Evolutionary conservation across 257 asterid species (phyloP), one percentile per base, ranked within the genome.

Genomic region (Voacanga thouarsii): DNA sequence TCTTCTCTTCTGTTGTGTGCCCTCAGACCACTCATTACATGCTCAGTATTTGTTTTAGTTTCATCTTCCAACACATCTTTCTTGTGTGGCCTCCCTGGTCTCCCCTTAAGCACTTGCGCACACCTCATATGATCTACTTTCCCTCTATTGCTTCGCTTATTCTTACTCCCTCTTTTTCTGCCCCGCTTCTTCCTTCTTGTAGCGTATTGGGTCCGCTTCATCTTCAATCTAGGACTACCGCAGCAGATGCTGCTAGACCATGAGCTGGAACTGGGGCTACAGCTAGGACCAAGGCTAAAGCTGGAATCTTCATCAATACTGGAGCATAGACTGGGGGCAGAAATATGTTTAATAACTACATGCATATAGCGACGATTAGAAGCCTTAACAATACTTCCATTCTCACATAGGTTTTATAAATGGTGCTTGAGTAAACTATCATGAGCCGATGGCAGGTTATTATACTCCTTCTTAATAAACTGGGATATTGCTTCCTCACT

Each of bases 381-480:
- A 73, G 84, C 82, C 68, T 56, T 77, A 47, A 82, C 70, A 59
- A 90, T 53, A 30, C 79, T 85, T 41, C 92, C 87, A 24, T 80
- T 75, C 80, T 83, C 69, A 60, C 88, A 75, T 47, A 87, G 90
- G 60, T 44, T 77, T 68, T 56, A 77, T 24, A 92, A 84, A 80
- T 92, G 93, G 77, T 83, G 88, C 61, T 84, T 83, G 73, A 92
- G 79, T 4, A 91, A 78, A 12, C 73, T 55, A 21, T 80, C 55
- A 82, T 92, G 95, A 0, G 88, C 93, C 89, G 79, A 78, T 18
- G 97, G 95, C 84, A 92, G 79, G 72, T 83, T 81, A 7, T 74
- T 43, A 51, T 90, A 84, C 53, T 72, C 84, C n/a, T 78, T 81
- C 61, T 71, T 72, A 10, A 91, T 82, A 71, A 81, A 85, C 78